phyloP scores from a whole-genome alignment of 1,284 basidiomycete genomes.

The Melampsora larici-populina region DNA sequence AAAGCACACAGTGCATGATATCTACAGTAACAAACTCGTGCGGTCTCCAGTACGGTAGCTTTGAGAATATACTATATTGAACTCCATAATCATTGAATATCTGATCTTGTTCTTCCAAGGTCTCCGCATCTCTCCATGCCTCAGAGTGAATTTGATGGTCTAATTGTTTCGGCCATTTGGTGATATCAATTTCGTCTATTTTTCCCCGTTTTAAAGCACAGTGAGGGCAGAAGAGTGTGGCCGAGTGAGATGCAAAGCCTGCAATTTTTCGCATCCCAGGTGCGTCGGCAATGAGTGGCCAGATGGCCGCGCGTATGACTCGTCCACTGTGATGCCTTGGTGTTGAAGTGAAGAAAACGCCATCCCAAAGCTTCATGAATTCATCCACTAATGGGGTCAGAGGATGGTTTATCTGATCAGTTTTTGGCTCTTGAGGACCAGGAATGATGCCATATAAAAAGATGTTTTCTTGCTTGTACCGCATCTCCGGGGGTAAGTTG shows the following conservation, averaged over 20 bases:
- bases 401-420: neutral
- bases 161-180: neutral
- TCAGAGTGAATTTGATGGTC: conserved; percentile 1
- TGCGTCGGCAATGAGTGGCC: conserved; percentile 25
- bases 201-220: neutral
- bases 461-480: neutral
- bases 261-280: conserved; percentile 24
- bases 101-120: neutral
- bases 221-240: neutral
- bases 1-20: conserved; percentile 15
- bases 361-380: neutral
- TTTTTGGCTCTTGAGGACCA: neutral
- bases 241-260: conserved; percentile 17
- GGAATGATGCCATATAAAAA: neutral
- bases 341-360: neutral
- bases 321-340: conserved; percentile 6
- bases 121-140: neutral
- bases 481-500: neutral
- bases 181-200: neutral
- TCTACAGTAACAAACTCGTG: conserved; percentile 7
- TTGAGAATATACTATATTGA: conserved; percentile 16
- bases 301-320: conserved; percentile 12
- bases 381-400: neutral
- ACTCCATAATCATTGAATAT: conserved; percentile 6
- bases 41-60: conserved; percentile 24